Percentiles rank a stretch among this genome's conserved stretches.
These are phyloP conservation scores for Rhodotorula graminis DNA, from an alignment of 768 basidiomycete species.

Conservation along the genomic window DNA sequence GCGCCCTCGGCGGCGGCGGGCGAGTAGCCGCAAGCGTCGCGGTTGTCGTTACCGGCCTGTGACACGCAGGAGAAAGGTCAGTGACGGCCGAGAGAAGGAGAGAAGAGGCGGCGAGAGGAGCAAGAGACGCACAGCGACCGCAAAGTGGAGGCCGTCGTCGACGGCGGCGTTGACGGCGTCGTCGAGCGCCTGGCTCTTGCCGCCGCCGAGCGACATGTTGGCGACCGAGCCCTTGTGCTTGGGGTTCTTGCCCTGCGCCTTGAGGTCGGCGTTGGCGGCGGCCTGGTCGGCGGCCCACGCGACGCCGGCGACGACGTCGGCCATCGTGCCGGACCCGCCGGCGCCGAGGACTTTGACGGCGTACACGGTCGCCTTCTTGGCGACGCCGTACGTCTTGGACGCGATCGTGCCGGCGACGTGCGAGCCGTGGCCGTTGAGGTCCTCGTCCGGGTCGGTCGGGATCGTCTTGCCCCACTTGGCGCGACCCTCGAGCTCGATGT, in stretches of 20 bases:
- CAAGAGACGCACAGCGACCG: slow-evolving; percentile 60
- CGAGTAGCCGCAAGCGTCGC: slow-evolving; percentile 85
- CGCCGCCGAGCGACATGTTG: slow-evolving; percentile 97
- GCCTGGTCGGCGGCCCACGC: slow-evolving; percentile 62
- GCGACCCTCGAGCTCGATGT: slow-evolving; percentile 82
- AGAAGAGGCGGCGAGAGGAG: background rate
- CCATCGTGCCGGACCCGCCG: slow-evolving; percentile 90
- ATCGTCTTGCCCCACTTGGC: slow-evolving; percentile 91
- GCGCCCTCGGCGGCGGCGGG: slow-evolving; percentile 84
- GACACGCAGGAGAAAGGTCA: background rate
- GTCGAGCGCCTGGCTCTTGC: slow-evolving; percentile 80
- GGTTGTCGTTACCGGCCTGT: slow-evolving; percentile 45
- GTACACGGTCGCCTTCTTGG: slow-evolving; percentile 81
- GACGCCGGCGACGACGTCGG: slow-evolving; percentile 85
- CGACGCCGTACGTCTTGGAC: slow-evolving; percentile 88
- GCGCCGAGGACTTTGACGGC: slow-evolving; percentile 88
- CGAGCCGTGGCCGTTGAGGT: slow-evolving; percentile 87
- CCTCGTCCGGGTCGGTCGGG: slow-evolving; percentile 77
- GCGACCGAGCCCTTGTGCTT: slow-evolving; percentile 85
- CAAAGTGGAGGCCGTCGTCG: slow-evolving; percentile 79
- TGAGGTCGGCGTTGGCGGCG: slow-evolving; percentile 53
- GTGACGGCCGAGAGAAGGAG: too few species aligned
- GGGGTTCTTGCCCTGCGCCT: slow-evolving; percentile 65
- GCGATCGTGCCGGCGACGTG: slow-evolving; percentile 65
- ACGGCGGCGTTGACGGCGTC: slow-evolving; percentile 80